Evolutionary conservation across 345 rosid species (phyloP).

Genomic region (Arabis alpina): DNA sequence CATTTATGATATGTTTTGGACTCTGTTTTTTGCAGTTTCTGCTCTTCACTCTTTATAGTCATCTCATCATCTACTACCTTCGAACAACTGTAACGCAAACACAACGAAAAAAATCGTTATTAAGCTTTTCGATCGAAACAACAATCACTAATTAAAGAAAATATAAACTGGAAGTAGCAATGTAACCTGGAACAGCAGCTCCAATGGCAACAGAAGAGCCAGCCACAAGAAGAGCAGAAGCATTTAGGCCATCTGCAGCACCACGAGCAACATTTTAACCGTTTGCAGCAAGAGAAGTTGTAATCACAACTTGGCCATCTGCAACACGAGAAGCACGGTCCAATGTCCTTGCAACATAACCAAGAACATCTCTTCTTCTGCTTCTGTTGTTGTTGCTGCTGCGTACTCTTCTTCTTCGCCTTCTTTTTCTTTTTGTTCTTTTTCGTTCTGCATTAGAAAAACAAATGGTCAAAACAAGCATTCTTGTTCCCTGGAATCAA

Average conservation of each 20-base stretch:
- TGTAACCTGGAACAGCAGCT: conserved; percentile 40
- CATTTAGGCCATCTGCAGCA: conserved; percentile 27
- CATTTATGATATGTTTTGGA: conserved; percentile 31
- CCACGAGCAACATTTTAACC: conserved; percentile 30
- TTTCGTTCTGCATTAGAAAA: conserved; percentile 31
- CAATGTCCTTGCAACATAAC: conserved; percentile 36
- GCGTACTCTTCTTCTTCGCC: conserved; percentile 31
- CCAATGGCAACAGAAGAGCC: conserved; percentile 38
- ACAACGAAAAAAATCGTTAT: background rate
- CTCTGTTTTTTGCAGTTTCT: conserved; percentile 24
- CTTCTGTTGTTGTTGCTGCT: conserved; percentile 33
- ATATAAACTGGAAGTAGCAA: background rate
- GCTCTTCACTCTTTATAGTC: conserved; percentile 21
- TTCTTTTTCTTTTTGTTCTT: conserved; percentile 32
- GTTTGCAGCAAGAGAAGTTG: conserved; percentile 37
- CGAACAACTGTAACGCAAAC: conserved; percentile 27
- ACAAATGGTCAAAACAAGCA: background rate
- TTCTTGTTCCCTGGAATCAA: conserved; percentile 4
- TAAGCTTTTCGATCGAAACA: background rate
- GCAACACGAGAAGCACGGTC: conserved; percentile 38
- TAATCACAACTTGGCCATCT: conserved; percentile 32
- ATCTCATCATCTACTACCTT: conserved; percentile 37
- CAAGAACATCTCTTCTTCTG: conserved; percentile 44
- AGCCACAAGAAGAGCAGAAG: conserved; percentile 29
- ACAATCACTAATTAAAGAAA: background rate